Evolutionary conservation across 2,329 filamentous ascomycete genomes (phyloP), one percentile per base, ranked within the genome.

Genomic region (Akanthomyces muscarius): DNA sequence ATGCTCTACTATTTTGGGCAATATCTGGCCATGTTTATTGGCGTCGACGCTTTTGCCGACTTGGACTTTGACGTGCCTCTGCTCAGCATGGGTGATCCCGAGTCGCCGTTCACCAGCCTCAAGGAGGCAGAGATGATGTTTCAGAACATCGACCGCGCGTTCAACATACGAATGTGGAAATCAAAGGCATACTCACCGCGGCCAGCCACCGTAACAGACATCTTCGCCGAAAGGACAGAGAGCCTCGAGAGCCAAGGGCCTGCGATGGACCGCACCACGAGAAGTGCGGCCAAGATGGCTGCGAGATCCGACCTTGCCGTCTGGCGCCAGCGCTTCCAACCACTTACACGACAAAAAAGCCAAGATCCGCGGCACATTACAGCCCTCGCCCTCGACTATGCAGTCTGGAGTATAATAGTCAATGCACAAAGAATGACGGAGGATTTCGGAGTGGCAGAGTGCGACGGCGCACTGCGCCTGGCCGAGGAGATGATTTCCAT

Each of bases 1-100:
- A 65, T 69, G 67, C 60, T 70, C 1, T 66, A 59, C 10, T 59
- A 63, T 5, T 59, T 70, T 0, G 65, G 66, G 0, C 65, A 67
- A 1, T 64, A 67, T 25, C 57, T 68, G 1, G 61, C 66, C 5
- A 62, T 65, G 1, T 69, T 68, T 45, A 55, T 65, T 1, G 68
- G 68, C 10, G 60, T 59, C 18, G 64, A 65, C 10, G 52, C 63
- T 7, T 66, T 67, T 21, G 64, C 62, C 4, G 66, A 68, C 8
- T 53, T 67, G 2, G 45, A 65, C 38, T 65, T 67, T 4, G 5
- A 55, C 47, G 25, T 59, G 3, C 57, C 21, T 4, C 23, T 57
- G 1, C 25, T 62, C 1, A 58, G 66, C 2, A 54, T 67, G 55
- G 57, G 5, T 21, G 33, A 42, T n/a, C 52, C 52, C 5, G 36